A percentile compares a stretch with the other conserved stretches of the same genome.
Evolutionary conservation across 106 monocot species (phyloP).

Genomic region (Gastrodia elata): DNA sequence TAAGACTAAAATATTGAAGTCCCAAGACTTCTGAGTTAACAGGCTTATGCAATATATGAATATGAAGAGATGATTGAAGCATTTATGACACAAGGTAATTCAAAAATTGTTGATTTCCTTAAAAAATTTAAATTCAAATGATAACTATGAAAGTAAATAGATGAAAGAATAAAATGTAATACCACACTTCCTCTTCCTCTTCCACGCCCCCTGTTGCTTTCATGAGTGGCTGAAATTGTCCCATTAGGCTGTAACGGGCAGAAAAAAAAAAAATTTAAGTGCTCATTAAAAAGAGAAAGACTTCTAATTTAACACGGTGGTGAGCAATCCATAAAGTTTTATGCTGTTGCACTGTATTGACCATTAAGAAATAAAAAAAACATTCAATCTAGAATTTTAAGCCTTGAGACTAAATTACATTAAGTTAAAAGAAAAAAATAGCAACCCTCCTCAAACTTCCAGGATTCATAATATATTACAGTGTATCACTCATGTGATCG

Average conservation of each 20-base stretch:
- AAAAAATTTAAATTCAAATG: not conserved
- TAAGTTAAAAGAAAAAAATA: not conserved
- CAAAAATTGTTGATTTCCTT: not conserved
- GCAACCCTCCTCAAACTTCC: not conserved
- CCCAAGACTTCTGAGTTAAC: not conserved
- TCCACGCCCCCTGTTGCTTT: constrained; percentile 18
- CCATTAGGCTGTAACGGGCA: constrained; percentile 17
- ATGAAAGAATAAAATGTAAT: not conserved
- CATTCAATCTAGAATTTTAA: not conserved
- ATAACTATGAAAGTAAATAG: not conserved
- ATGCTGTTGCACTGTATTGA: not conserved
- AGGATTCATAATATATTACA: not conserved
- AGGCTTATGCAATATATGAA: not conserved
- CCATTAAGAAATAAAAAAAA: not conserved
- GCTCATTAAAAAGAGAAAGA: not conserved
- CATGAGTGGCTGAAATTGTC: constrained; percentile 6
- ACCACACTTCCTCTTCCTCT: constrained; percentile 20
- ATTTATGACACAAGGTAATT: not conserved
- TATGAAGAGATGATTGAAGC: not conserved
- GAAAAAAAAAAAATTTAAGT: not conserved
- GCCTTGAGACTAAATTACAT: not conserved
- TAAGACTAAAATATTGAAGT: not conserved
- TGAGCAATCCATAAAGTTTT: not conserved
- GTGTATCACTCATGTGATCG: no score
- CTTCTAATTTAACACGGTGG: not conserved